Evolutionary conservation across 495 filamentous ascomycete genomes (phyloP).

Genomic region (Collariella sp.): DNA sequence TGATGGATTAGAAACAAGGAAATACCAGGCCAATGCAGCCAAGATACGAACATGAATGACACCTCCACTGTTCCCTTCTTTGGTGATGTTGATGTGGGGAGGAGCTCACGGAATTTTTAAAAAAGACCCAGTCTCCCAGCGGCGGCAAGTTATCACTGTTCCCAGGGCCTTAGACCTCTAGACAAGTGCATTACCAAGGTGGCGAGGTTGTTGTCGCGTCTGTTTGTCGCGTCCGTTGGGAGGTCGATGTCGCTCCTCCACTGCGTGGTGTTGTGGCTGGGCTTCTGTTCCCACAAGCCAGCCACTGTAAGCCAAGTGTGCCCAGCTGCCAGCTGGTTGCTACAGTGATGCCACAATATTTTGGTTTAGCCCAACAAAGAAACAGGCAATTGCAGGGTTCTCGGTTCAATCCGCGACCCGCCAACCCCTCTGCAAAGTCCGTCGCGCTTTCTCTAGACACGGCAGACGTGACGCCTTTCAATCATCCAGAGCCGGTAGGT

Average conservation of each 20-base stretch:
- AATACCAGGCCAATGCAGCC: conserved; percentile 19
- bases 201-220: too few species aligned
- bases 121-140: too few species aligned
- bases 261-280: too few species aligned
- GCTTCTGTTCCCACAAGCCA: too few species aligned
- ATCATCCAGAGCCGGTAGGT: too few species aligned
- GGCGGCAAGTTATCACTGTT: too few species aligned
- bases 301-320: not conserved
- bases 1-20: conserved; percentile 16
- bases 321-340: conserved; percentile 15
- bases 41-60: not conserved
- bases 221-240: too few species aligned
- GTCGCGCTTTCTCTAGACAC: not conserved
- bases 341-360: conserved; percentile 17
- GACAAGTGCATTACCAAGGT: too few species aligned
- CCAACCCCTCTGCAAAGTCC: conserved; percentile 13
- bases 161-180: too few species aligned
- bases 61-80: not conserved
- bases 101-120: too few species aligned
- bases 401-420: conserved; percentile 1
- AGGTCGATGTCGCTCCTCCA: too few species aligned
- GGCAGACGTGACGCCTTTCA: not conserved
- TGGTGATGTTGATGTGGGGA: not conserved
- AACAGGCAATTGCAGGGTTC: conserved; percentile 1
- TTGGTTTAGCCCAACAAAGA: conserved; percentile 12